phyloP scores from a whole-genome alignment of 768 basidiomycete species.

The Phanerodontia chrysosporium region DNA sequence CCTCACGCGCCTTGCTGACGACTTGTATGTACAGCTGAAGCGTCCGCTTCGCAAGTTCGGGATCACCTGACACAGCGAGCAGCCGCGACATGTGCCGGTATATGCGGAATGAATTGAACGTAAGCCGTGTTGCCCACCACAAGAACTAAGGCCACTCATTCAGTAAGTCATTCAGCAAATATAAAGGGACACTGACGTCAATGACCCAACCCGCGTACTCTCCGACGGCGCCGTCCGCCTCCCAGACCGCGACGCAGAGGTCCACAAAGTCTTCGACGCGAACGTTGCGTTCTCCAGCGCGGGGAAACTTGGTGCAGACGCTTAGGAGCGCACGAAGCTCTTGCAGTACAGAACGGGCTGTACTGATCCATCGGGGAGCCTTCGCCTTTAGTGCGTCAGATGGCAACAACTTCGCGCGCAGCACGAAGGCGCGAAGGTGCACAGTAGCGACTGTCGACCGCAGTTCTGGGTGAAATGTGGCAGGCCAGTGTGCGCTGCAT shows the following conservation, averaged over 20 bases:
- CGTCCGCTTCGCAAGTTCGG: constrained; percentile 63
- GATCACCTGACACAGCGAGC: constrained; percentile 56
- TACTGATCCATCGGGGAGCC: constrained; percentile 55
- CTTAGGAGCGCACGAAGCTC: constrained; percentile 69
- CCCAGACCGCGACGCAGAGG: constrained; percentile 77
- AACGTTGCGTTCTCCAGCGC: constrained; percentile 72
- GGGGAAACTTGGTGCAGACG: constrained; percentile 71
- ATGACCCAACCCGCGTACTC: constrained; percentile 74
- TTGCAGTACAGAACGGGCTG: constrained; percentile 61
- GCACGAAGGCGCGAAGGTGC: constrained; percentile 67
- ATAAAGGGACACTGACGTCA: constrained; percentile 50
- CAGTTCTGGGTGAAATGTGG: constrained; percentile 73
- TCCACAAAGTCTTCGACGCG: constrained; percentile 84
- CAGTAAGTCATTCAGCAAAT: not conserved
- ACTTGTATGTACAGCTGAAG: constrained; percentile 81
- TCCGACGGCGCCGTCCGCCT: constrained; percentile 59
- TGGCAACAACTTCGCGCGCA: constrained; percentile 32
- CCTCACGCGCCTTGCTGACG: constrained; percentile 77
- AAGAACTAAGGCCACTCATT: constrained; percentile 49
- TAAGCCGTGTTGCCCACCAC: constrained; percentile 92
- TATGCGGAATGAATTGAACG: constrained; percentile 87
- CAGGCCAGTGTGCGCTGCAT: constrained; percentile 70
- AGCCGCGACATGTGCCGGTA: constrained; percentile 82
- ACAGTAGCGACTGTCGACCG: constrained; percentile 66
- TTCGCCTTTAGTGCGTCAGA: constrained; percentile 20